phyloP scores from a whole-genome alignment of 805 yeast genomes.

The Saturnispora dispora region DNA sequence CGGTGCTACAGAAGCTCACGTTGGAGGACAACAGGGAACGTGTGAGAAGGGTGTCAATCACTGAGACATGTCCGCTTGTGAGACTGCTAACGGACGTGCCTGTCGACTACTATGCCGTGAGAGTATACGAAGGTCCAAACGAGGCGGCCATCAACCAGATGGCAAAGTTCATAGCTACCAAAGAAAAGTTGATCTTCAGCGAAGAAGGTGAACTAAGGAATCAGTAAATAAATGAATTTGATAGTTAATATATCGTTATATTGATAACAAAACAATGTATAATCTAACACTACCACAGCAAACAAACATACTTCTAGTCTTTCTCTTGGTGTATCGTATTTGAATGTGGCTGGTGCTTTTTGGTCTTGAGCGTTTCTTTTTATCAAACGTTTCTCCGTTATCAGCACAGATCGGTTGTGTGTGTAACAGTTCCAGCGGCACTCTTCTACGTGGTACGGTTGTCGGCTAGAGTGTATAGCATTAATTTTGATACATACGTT shows the following conservation, averaged over 20 bases:
- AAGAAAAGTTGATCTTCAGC: neutral
- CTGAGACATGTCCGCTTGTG: neutral
- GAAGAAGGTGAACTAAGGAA: neutral
- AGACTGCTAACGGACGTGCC: neutral
- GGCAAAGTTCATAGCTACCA: neutral
- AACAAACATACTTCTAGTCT: neutral
- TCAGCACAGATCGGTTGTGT: neutral
- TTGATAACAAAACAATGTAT: no score
- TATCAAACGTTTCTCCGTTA: neutral
- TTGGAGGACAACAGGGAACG: neutral
- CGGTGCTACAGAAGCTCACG: neutral
- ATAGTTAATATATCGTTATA: no score
- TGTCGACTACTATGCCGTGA: conserved; percentile 7
- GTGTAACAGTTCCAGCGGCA: neutral
- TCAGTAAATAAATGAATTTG: no score
- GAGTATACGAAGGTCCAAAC: conserved; percentile 13
- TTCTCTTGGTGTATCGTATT: neutral
- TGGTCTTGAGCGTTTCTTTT: neutral
- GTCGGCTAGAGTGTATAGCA: neutral
- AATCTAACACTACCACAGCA: no score
- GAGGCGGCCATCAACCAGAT: conserved; percentile 4
- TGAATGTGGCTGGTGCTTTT: neutral
- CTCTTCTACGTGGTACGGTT: neutral
- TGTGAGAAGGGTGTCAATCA: neutral
- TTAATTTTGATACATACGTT: no score